Evolutionary conservation across 164 flowering plant genomes (phyloP).

Genomic region (Vitis labrusca): DNA sequence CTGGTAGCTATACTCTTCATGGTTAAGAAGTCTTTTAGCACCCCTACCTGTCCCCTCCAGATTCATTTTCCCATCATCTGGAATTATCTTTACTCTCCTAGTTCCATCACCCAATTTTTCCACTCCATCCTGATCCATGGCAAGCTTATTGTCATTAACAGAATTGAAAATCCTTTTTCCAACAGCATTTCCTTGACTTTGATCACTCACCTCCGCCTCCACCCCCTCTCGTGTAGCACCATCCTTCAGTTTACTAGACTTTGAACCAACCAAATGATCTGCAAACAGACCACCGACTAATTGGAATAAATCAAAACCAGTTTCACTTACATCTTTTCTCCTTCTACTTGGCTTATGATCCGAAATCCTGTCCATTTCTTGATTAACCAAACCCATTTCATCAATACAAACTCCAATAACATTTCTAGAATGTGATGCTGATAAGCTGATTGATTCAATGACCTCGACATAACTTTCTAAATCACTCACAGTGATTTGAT

Average conservation of each 20-base stretch:
- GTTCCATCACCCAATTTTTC: conserved; percentile 2
- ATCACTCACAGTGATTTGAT: conserved; percentile 38
- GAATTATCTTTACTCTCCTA: conserved; percentile 16
- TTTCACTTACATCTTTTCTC: conserved; percentile 40
- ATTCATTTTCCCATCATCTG: conserved; percentile 14
- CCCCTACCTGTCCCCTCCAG: conserved; percentile 9
- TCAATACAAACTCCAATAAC: conserved; percentile 30
- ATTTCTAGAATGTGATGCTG: conserved; percentile 31
- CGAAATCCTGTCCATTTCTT: not conserved
- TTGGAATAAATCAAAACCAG: conserved; percentile 35
- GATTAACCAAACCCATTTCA: conserved; percentile 2
- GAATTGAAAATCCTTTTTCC: conserved; percentile 22
- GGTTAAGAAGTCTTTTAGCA: conserved; percentile 14
- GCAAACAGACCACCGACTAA: conserved; percentile 48
- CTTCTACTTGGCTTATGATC: conserved; percentile 42
- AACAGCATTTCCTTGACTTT: conserved; percentile 13
- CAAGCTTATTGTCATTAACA: conserved; percentile 3
- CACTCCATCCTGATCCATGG: not conserved
- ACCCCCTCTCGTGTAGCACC: conserved; percentile 21
- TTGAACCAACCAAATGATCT: conserved; percentile 30
- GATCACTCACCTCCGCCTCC: conserved; percentile 20
- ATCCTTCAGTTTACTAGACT: conserved; percentile 36
- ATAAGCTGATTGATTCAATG: conserved; percentile 34
- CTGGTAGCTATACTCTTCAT: conserved; percentile 26
- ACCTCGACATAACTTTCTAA: conserved; percentile 39